A percentile compares a stretch with the other conserved stretches of the same genome.
Evolutionary conservation across 441 rosid species (phyloP).

Genomic region (Bruguiera hainesii): DNA sequence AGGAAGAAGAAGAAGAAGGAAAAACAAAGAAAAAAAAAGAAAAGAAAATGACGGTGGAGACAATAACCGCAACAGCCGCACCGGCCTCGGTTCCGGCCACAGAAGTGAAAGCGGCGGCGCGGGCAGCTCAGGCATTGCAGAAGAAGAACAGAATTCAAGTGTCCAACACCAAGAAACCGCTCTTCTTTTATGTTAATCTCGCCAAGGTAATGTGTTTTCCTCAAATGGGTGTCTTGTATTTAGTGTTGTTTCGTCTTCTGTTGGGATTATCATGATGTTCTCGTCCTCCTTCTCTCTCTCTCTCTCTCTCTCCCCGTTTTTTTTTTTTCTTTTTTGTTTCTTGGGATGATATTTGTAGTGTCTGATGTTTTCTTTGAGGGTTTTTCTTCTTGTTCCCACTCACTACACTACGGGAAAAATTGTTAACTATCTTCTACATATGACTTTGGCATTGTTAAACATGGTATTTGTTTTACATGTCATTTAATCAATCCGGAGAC

Average conservation of each 20-base stretch:
- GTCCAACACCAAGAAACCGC: constrained; percentile 87
- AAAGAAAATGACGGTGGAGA: constrained; percentile 28
- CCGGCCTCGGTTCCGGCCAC: not conserved
- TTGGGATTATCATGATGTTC: too few relatives aligned
- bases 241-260: too few relatives aligned
- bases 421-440: too few relatives aligned
- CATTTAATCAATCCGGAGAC: too few relatives aligned
- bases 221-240: not conserved
- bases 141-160: constrained; percentile 94
- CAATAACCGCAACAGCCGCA: constrained; percentile 13
- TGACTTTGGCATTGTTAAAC: too few relatives aligned
- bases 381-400: too few relatives aligned
- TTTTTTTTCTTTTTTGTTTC: too few relatives aligned
- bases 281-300: too few relatives aligned
- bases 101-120: not conserved
- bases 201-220: constrained; percentile 53
- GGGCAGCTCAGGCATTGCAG: constrained; percentile 16
- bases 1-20: constrained; percentile 7
- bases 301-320: too few relatives aligned
- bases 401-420: too few relatives aligned
- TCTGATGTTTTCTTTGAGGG: too few relatives aligned
- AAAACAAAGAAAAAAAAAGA: constrained; percentile 15
- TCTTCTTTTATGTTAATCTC: constrained; percentile 90
- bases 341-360: too few relatives aligned
- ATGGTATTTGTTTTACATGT: not conserved